Base-by-base conservation (phyloP, 257 asterid genomes). In the Solanum etuberosum region DNA sequence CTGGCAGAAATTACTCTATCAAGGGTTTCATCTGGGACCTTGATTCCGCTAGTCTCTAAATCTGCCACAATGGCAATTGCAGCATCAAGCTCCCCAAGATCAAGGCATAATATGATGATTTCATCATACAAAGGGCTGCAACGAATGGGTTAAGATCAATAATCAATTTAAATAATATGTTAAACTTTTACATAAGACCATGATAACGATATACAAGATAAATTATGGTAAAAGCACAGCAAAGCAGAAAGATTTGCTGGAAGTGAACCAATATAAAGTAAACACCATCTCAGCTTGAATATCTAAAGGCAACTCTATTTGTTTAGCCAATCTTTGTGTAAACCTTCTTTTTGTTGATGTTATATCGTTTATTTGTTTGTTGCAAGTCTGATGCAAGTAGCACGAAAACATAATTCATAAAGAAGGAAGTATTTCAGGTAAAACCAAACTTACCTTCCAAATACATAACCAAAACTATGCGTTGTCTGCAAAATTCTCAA, bases 1-100 rank as follows among this genome's bases (percentile, higher is more conserved):
- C 97, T 91, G 2, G 96, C 94, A 67, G 96, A 95, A 89, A 97
- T 95, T 85, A 97, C 99, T 89, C 93, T 93, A 83, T 97, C 99
- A 37, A 97, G 91, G 83, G 98, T 97, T 91, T 95, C 98, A 88
- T 95, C 98, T 5, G 96, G 88, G 71, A 97, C 99, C 88, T 93
- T 92, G 91, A 97, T 93, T 80, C 99, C 99, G 63, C 94, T 91
- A 9, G 98, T 94, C 94, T 97, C 99, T 92, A 97, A 87, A 89
- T 97, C 98, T 12, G 98, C 95, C 25, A 95, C 98, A 63, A 97
- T 93, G 88, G 99, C 99, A 67, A 97, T 87, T 35, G 99, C 94
- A 16, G 99, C 98, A 72, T 97, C 99, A n/a, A 95, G 94, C 74
- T 97, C 99, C 84, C 97, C 99, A 61, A 95, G 95, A 89, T 97